Conservation (phyloP, 2,329 filamentous ascomycete species). For the Neopestalotiopsis sp. region DNA sequence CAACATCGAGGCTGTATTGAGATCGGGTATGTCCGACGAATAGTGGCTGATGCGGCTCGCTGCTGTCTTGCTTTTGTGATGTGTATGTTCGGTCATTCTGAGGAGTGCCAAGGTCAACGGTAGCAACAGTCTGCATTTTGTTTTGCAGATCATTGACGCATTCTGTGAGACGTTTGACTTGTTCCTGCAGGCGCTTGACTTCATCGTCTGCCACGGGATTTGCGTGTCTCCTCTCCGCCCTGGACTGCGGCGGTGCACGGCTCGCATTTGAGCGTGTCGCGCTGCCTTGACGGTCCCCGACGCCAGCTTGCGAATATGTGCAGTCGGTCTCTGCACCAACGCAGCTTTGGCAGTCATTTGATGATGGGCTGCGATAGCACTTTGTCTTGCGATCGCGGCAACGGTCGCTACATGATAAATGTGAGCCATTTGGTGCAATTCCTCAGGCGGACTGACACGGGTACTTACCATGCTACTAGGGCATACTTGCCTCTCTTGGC, state of each 20-base stretch:
- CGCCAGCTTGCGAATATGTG: not conserved
- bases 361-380: not conserved
- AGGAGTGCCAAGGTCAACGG: not conserved
- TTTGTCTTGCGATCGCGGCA: conserved; percentile 3
- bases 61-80: conserved; percentile 1
- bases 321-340: not conserved
- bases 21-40: conserved; percentile 3
- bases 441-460: not conserved
- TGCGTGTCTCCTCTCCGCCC: not conserved
- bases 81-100: not conserved
- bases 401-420: not conserved
- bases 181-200: not conserved
- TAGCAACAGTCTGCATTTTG: not conserved
- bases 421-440: not conserved
- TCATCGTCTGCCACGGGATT: not conserved
- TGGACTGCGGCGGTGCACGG: not conserved
- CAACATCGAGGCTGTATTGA: conserved; percentile 4
- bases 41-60: not conserved
- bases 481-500: conserved; percentile 5
- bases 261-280: not conserved
- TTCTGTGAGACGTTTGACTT: not conserved
- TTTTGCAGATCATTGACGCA: not conserved
- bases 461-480: not conserved
- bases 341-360: conserved; percentile 1
- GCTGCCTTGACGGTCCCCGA: not conserved